Percentiles rank a stretch among this genome's conserved stretches.
These are phyloP conservation scores for Penicillium concentricum DNA, from an alignment of 2,329 filamentous ascomycete genomes.

Conservation along the genomic window DNA sequence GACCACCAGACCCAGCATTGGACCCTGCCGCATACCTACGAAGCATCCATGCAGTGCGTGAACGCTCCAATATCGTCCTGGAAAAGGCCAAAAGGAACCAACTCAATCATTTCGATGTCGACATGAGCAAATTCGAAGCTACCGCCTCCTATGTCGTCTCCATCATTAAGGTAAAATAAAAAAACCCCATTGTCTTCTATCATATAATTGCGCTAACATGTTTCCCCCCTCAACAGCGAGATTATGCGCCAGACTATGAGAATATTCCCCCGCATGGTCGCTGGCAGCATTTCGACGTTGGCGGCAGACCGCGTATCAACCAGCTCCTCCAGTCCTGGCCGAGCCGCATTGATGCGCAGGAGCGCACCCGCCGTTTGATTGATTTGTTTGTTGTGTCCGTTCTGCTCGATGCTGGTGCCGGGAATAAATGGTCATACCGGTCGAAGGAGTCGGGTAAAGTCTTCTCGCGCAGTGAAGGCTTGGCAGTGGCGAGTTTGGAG, in stretches of 20 bases:
- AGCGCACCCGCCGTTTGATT: conserved; percentile 56
- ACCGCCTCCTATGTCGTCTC: conserved; percentile 85
- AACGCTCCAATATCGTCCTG: conserved; percentile 70
- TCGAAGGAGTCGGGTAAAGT: conserved; percentile 81
- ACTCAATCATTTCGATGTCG: conserved; percentile 83
- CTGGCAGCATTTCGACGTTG: conserved; percentile 65
- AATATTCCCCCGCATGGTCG: conserved; percentile 79
- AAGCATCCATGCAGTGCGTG: conserved; percentile 83
- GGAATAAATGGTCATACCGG: conserved; percentile 88
- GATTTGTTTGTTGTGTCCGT: conserved; percentile 64
- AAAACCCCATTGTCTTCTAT: background rate
- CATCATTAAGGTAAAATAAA: conserved; percentile 75
- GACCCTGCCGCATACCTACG: conserved; percentile 89
- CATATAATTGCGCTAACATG: conserved; percentile 4
- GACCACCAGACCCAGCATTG: conserved; percentile 79
- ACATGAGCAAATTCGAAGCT: conserved; percentile 77
- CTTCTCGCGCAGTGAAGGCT: conserved; percentile 82
- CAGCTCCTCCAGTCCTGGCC: conserved; percentile 53
- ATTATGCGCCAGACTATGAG: conserved; percentile 66
- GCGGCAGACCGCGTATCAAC: conserved; percentile 53
- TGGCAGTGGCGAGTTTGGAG: conserved; percentile 74
- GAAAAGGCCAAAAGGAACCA: conserved; percentile 75
- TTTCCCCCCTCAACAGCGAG: conserved; percentile 52
- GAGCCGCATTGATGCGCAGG: conserved; percentile 47
- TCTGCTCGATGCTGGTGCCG: conserved; percentile 71